A percentile compares a stretch with the other conserved stretches of the same genome.
phyloP scores from a whole-genome alignment of 2,329 filamentous ascomycete genomes.

The Grosmannia huntii region DNA sequence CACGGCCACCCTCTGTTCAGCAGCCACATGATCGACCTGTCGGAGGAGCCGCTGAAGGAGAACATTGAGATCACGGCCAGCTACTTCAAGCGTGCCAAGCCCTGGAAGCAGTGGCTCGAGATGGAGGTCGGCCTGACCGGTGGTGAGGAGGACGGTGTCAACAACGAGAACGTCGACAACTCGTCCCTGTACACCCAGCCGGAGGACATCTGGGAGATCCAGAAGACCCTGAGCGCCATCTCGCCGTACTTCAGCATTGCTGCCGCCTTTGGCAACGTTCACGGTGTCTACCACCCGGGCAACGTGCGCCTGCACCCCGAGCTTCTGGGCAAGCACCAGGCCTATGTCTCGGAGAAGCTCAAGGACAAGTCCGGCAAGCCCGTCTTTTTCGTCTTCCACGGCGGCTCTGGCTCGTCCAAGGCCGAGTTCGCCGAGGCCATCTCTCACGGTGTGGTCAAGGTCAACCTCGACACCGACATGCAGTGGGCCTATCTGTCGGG shows the following conservation, averaged over 20 bases:
- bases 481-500: conserved; percentile 88
- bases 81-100: conserved; percentile 87
- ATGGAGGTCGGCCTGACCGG: conserved; percentile 91
- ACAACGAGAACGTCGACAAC: conserved; percentile 98
- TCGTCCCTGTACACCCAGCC: conserved; percentile 95
- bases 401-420: conserved; percentile 84
- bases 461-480: conserved; percentile 97
- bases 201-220: conserved; percentile 87
- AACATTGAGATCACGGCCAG: conserved; percentile 87
- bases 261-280: conserved; percentile 96
- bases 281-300: conserved; percentile 71
- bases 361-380: conserved; percentile 67
- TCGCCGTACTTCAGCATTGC: conserved; percentile 96
- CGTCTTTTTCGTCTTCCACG: conserved; percentile 99
- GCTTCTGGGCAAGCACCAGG: conserved; percentile 93
- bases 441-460: conserved; percentile 91
- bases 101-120: conserved; percentile 98
- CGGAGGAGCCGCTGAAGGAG: conserved; percentile 77
- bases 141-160: conserved; percentile 41
- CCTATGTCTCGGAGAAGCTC: conserved; percentile 73
- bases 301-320: conserved; percentile 96
- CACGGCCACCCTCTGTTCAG: conserved; percentile 81
- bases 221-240: conserved; percentile 73
- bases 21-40: conserved; percentile 97
- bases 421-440: conserved; percentile 85